Evolutionary conservation across 2,329 filamentous ascomycete species (phyloP).

Genomic region (Aschersonia sp.): DNA sequence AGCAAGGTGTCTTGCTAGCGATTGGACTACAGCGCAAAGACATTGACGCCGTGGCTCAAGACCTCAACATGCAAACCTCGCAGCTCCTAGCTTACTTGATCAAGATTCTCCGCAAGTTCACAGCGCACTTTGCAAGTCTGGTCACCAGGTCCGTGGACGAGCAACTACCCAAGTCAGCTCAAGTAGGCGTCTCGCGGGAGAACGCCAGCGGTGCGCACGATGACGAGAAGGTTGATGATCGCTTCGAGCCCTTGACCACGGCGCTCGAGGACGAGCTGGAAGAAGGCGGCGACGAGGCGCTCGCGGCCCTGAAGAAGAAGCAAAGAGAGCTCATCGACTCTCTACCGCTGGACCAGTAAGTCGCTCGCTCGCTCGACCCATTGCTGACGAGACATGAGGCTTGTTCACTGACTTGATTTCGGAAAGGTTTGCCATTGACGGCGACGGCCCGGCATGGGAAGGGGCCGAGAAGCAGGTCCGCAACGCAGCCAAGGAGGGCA

Average conservation of each 20-base stretch:
- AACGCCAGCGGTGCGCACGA: slow-evolving; percentile 53
- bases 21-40: slow-evolving; percentile 85
- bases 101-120: slow-evolving; percentile 84
- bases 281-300: slow-evolving; percentile 66
- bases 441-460: slow-evolving; percentile 45
- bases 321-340: slow-evolving; percentile 83
- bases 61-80: slow-evolving; percentile 57
- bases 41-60: slow-evolving; percentile 64
- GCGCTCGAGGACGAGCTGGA: slow-evolving; percentile 70
- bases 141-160: slow-evolving; percentile 61
- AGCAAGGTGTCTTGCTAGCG: slow-evolving; percentile 77
- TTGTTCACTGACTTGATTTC: not conserved
- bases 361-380: not conserved
- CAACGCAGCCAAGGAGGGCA: slow-evolving; percentile 37
- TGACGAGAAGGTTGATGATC: slow-evolving; percentile 49
- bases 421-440: slow-evolving; percentile 49
- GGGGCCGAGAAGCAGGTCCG: slow-evolving; percentile 65
- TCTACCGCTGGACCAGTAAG: slow-evolving; percentile 62
- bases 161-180: slow-evolving; percentile 44
- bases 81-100: slow-evolving; percentile 95
- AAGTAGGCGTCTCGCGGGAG: slow-evolving; percentile 41
- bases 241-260: slow-evolving; percentile 56
- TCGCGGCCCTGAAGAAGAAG: slow-evolving; percentile 58
- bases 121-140: slow-evolving; percentile 59
- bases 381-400: not conserved